Evolutionary conservation across 345 rosid genomes (phyloP).

Genomic region (Boechera stricta): DNA sequence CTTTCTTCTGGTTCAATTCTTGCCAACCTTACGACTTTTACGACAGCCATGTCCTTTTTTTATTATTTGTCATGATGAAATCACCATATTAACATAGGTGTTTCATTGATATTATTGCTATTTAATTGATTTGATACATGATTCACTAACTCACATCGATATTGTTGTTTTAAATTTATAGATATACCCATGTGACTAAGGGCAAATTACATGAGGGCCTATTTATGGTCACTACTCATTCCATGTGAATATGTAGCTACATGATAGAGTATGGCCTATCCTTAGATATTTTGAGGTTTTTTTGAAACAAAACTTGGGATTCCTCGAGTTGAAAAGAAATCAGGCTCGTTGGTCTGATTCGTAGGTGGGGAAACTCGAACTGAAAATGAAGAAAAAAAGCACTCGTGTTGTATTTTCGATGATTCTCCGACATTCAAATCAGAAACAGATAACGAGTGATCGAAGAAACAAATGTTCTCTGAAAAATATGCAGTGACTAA

Average conservation of each 20-base stretch:
- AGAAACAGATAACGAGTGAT: neutral
- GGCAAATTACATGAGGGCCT: neutral
- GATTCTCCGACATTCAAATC: neutral
- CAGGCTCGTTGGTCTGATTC: too few species aligned
- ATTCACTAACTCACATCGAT: neutral
- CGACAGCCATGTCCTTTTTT: neutral
- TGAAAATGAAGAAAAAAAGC: too few species aligned
- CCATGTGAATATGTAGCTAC: neutral
- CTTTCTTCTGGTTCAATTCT: too few species aligned
- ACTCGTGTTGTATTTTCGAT: too few species aligned
- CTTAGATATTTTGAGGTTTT: too few species aligned
- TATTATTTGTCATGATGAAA: neutral
- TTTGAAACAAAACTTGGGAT: too few species aligned
- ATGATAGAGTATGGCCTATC: too few species aligned
- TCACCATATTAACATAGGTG: neutral
- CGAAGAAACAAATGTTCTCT: too few species aligned
- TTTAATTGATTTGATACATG: neutral
- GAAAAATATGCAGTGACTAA: too few species aligned
- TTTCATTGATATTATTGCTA: neutral
- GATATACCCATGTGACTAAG: neutral
- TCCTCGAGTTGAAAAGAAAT: too few species aligned
- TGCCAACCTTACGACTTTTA: too few species aligned
- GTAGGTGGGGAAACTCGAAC: too few species aligned
- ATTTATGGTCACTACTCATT: neutral
- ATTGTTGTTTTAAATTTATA: neutral